These are phyloP conservation scores for Talaromyces proteolyticus DNA, from an alignment of 495 filamentous ascomycete species.

Conservation along the genomic window DNA sequence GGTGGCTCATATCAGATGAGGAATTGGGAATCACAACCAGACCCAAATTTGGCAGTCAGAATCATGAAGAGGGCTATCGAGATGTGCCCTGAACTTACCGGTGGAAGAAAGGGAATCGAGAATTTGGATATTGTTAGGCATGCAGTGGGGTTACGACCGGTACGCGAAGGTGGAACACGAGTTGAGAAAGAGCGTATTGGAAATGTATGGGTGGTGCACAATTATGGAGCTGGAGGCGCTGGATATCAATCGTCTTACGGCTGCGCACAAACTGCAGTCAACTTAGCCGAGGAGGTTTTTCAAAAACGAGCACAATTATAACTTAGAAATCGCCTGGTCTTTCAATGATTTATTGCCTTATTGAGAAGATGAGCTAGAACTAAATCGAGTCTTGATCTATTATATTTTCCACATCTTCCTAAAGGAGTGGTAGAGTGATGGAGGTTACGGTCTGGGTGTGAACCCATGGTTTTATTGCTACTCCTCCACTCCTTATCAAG, in stretches of 20 bases:
- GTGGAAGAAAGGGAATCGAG: slow-evolving; percentile 68
- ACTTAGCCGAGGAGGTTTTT: slow-evolving; percentile 62
- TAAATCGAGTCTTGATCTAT: neutral
- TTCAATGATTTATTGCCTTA: neutral
- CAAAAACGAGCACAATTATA: neutral
- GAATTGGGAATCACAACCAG: slow-evolving; percentile 76
- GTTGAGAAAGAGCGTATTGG: slow-evolving; percentile 75
- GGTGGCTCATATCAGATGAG: slow-evolving; percentile 83
- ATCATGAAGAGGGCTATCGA: slow-evolving; percentile 86
- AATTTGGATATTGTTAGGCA: slow-evolving; percentile 82
- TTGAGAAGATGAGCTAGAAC: neutral
- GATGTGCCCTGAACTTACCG: slow-evolving; percentile 64
- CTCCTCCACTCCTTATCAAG: no score
- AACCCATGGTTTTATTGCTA: no score
- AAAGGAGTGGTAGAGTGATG: no score
- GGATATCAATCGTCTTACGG: slow-evolving; percentile 88
- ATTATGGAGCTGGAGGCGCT: slow-evolving; percentile 95
- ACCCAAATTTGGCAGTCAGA: slow-evolving; percentile 71
- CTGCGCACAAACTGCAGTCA: slow-evolving; percentile 62
- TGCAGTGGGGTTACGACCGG: slow-evolving; percentile 79
- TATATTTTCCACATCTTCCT: neutral
- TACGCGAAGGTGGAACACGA: slow-evolving; percentile 67
- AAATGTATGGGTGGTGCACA: slow-evolving; percentile 78
- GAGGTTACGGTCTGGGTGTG: no score
- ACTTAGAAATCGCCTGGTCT: neutral